Base-by-base conservation (phyloP, 441 rosid species). In the Daphne laureola region DNA sequence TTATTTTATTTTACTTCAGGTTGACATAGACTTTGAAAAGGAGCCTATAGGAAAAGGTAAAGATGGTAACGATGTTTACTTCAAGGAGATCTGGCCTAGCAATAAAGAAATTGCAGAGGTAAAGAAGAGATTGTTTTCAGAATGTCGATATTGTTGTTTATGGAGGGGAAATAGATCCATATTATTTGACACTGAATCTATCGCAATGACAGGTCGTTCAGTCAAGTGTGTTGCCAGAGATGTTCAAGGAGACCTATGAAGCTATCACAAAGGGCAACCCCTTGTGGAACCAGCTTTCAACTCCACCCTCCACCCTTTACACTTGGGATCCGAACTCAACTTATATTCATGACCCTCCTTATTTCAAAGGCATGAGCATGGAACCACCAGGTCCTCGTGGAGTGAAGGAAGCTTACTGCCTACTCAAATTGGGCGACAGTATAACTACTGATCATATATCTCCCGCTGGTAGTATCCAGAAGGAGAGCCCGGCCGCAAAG, bases 371-470 rank as follows among this genome's bases (percentile, higher is more conserved):
- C 63, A 78, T 77, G 77, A 71, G 80, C 2, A 54, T 70, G 58
- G 68, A 61, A 38, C 85, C 87, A 63, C 83, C 87, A 14, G 79
- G 85, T 21, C 74, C 82, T n/a, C 72, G 55, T 26, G 73, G 73
- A 44, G 85, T 84, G 64, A 81, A 78, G 55, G 84, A 81, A 61
- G 80, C 87, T 11, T 80, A 77, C 65, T 81, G 87, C 71, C 65
- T 81, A 23, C 68, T 83, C 35, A 81, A 73, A 53, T 67, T 84
- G 40, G 87, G 87, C 43, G 83, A 81, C 67, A 77, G 90, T 14
- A 61, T 83, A 27, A 83, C 87, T 8, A 77, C 83, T 5, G 85
- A 84, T 48, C 91, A 77, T 66, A 78, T 84, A 67, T 78, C 85
- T 61, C 91, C 81, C 2, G 83, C 87, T 0, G 91, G 87, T 13